Percentiles rank a stretch among this genome's conserved stretches.
Conservation (phyloP, 495 filamentous ascomycete species). For the Podospora appendiculata region DNA sequence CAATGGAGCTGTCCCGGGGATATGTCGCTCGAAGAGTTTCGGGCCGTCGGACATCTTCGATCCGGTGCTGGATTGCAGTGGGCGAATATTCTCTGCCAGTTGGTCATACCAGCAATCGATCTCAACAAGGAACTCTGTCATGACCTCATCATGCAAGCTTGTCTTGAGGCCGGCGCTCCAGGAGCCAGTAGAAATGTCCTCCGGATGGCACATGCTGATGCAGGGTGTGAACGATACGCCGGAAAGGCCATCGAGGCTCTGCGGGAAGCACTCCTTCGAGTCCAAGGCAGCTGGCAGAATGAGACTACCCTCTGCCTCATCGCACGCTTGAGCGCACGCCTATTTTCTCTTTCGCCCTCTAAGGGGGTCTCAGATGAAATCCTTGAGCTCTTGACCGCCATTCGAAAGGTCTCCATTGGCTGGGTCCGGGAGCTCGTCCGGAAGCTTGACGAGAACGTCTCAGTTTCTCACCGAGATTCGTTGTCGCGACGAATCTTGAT, state of each 20-base stretch:
- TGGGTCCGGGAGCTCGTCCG: too few relatives aligned
- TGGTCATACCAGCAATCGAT: slow-evolving; percentile 36
- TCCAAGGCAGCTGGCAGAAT: slow-evolving; percentile 15
- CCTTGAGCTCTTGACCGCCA: too few relatives aligned
- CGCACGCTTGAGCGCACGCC: slow-evolving; percentile 6
- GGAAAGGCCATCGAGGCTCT: background rate
- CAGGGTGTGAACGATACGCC: too few relatives aligned
- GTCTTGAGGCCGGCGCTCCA: slow-evolving; percentile 32
- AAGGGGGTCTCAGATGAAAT: too few relatives aligned
- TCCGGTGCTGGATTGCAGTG: slow-evolving; percentile 45
- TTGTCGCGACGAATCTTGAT: too few relatives aligned
- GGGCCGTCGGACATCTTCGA: slow-evolving; percentile 38
- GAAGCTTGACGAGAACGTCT: too few relatives aligned
- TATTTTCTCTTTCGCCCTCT: too few relatives aligned
- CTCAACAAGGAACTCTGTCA: slow-evolving; percentile 38
- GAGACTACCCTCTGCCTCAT: slow-evolving; percentile 9
- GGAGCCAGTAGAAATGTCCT: too few relatives aligned
- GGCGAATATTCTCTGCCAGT: slow-evolving; percentile 46
- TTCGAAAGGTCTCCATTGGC: too few relatives aligned
- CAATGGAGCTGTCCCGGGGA: slow-evolving; percentile 33
- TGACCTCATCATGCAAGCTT: slow-evolving; percentile 41
- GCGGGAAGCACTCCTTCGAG: slow-evolving; percentile 3
- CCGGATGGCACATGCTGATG: too few relatives aligned
- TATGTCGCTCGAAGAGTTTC: slow-evolving; percentile 44
- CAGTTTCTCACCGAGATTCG: too few relatives aligned